Conservation (phyloP, 805 yeast species). For the Kodamaea kaohsiungensis region DNA sequence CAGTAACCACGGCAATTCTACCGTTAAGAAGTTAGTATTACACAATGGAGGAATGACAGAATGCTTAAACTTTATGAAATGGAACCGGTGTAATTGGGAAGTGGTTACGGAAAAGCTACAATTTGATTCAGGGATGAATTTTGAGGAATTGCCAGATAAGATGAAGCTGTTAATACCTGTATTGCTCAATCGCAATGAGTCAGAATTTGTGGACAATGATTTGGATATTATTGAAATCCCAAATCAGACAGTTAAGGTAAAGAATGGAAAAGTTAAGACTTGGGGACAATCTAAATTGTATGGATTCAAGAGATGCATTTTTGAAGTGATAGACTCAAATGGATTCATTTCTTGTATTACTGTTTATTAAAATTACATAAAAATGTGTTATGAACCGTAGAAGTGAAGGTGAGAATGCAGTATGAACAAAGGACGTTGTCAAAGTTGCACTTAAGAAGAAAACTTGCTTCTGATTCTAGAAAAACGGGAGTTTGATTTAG, state of each 20-base stretch:
- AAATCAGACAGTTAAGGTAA: slow-evolving; percentile 1
- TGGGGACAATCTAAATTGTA: slow-evolving; percentile 47
- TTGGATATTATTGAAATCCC: slow-evolving; percentile 29
- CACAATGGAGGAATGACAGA: slow-evolving; percentile 55
- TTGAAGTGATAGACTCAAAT: slow-evolving; percentile 43
- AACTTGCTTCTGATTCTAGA: slow-evolving; percentile 12
- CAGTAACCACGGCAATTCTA: slow-evolving; percentile 14
- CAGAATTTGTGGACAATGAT: slow-evolving; percentile 41
- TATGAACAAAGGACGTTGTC: background rate
- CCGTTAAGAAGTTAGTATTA: slow-evolving; percentile 45
- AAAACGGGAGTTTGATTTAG: slow-evolving; percentile 8
- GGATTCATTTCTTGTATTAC: slow-evolving; percentile 40
- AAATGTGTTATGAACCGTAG: background rate
- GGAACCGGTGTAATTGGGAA: slow-evolving; percentile 52
- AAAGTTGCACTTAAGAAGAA: background rate
- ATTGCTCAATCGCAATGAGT: slow-evolving; percentile 38
- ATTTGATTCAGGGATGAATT: slow-evolving; percentile 32
- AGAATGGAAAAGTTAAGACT: slow-evolving; percentile 26
- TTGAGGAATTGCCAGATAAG: slow-evolving; percentile 28
- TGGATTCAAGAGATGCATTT: slow-evolving; percentile 40
- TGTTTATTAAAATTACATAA: slow-evolving; percentile 24
- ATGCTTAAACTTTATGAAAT: slow-evolving; percentile 53
- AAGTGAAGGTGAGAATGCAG: background rate
- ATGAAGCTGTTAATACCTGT: slow-evolving; percentile 29
- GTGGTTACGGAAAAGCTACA: slow-evolving; percentile 19